These are phyloP conservation scores for Malus fusca DNA, from an alignment of 306 rosid genomes.

Conservation along the genomic window DNA sequence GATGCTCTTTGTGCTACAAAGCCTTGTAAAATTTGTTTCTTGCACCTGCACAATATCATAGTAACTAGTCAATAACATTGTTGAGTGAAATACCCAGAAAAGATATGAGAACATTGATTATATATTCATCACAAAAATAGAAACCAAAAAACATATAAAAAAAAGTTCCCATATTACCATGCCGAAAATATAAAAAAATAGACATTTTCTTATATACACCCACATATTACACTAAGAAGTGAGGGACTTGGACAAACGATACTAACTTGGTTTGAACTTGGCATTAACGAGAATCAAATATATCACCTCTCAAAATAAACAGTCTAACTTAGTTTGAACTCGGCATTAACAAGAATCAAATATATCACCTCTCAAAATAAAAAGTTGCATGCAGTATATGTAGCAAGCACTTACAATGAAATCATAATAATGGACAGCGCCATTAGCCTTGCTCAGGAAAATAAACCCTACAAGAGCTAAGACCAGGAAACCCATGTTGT, in stretches of 20 bases:
- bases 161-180: no score
- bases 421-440: background rate
- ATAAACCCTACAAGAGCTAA: background rate
- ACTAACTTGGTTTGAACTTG: background rate
- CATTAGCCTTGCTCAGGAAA: background rate
- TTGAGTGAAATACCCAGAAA: background rate
- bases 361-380: background rate
- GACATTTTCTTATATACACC: background rate
- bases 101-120: background rate
- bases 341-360: background rate
- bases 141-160: no score
- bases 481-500: background rate
- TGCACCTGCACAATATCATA: constrained; percentile 1
- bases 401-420: background rate
- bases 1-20: constrained; percentile 21
- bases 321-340: background rate
- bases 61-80: background rate
- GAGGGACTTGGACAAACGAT: background rate
- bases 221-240: background rate
- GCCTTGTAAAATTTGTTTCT: constrained; percentile 8
- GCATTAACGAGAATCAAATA: background rate
- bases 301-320: background rate
- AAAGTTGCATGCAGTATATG: background rate
- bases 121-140: no score
- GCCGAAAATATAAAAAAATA: no score